Evolutionary conservation across 2,329 filamentous ascomycete genomes (phyloP), one percentile per base, ranked within the genome.

Genomic region (Cladorrhinum sp.): DNA sequence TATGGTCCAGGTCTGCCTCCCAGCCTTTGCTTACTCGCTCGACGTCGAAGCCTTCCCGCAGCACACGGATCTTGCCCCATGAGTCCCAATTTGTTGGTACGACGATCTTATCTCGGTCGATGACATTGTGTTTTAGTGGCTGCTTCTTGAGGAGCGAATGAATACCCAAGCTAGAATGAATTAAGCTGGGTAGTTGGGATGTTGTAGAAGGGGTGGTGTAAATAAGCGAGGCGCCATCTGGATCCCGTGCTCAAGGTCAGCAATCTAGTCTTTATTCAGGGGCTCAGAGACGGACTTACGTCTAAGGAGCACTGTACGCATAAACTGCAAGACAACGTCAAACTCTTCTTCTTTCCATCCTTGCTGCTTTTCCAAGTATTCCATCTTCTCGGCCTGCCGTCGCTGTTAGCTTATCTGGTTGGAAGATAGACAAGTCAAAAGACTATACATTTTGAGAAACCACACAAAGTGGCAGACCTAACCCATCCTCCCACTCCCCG

Each of bases 71-170:
- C 76, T 98, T 99, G 62, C 92, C 93, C 91, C 92, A 97, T 0
- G 93, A 97, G 75, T 99, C 95, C 95, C 95, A 99, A 73, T 97
- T 97, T 16, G 93, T 90, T 1, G 93, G 93, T 0, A 99, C 90
- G 4, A 97, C 82, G 58, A 99, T 93, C 80, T 96, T 96, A 74
- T 96, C 93, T 62, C 93, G 85, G 76, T 95, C 95, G 66, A 96
- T 95, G 62, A 96, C 90, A 69, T 96, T 96, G 73, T 93, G 90
- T 76, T 92, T 95, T 23, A 96, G 81, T 23, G 89, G 85, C 70
- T 91, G 85, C 64, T 87, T 85, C 74, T 91, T 91, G 18, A 96
- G 79, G 20, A 95, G 82, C 22, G 91, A 96, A 62, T 91, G 91
- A 72, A 96, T 93, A 57, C 90, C 91, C 18, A 97, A 81, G 55